Conservation (phyloP, 1,284 basidiomycete species). For the Irpex lacteus region DNA sequence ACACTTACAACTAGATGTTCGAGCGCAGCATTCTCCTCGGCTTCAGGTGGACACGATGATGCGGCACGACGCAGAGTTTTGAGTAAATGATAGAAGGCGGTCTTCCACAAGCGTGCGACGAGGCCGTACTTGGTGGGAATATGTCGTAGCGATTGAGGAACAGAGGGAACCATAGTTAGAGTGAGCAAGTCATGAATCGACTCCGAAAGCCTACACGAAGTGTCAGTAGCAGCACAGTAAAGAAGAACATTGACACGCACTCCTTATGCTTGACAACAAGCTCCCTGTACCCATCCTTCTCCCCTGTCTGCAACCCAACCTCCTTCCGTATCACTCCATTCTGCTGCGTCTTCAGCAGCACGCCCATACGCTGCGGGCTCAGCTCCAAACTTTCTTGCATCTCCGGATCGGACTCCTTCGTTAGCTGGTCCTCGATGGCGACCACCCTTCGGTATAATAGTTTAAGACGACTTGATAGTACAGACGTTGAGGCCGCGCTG, state of each 20-base stretch:
- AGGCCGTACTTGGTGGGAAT: slow-evolving; percentile 96
- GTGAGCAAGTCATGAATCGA: slow-evolving; percentile 86
- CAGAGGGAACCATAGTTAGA: slow-evolving; percentile 81
- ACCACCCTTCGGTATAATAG: slow-evolving; percentile 76
- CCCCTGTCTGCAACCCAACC: slow-evolving; percentile 45
- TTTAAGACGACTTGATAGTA: slow-evolving; percentile 76
- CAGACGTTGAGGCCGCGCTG: slow-evolving; percentile 59
- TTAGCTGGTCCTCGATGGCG: slow-evolving; percentile 68
- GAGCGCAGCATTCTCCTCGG: slow-evolving; percentile 60
- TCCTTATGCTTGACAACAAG: slow-evolving; percentile 69
- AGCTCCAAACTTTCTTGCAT: slow-evolving; percentile 25
- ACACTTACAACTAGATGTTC: slow-evolving; percentile 48
- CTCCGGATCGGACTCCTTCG: slow-evolving; percentile 54
- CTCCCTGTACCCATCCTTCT: slow-evolving; percentile 64
- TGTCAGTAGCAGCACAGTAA: background rate
- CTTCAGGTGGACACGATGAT: slow-evolving; percentile 50
- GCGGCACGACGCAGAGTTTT: slow-evolving; percentile 87
- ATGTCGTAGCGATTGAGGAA: slow-evolving; percentile 84
- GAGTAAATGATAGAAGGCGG: slow-evolving; percentile 86
- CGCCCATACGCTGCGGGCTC: slow-evolving; percentile 28
- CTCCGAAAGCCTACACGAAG: slow-evolving; percentile 70
- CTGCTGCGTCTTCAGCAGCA: slow-evolving; percentile 45
- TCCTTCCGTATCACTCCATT: slow-evolving; percentile 28
- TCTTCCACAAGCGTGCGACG: slow-evolving; percentile 90
- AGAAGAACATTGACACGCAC: slow-evolving; percentile 36